Conservation (phyloP, 2,329 filamentous ascomycete species). For the Pezicula carpinea region DNA sequence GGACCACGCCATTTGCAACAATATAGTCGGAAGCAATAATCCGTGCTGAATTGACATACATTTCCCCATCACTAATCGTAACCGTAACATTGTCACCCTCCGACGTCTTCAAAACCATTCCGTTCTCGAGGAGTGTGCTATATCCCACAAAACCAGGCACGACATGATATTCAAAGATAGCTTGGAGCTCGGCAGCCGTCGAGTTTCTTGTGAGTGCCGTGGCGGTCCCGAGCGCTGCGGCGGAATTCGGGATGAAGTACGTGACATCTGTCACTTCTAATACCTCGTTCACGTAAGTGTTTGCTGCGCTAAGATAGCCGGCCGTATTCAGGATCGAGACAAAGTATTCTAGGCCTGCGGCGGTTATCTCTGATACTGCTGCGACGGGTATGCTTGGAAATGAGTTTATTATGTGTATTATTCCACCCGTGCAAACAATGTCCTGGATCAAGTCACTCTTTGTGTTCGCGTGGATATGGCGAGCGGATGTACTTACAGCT, state of each 20-base stretch:
- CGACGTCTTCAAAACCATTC: slow-evolving; percentile 31
- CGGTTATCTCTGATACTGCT: slow-evolving; percentile 8
- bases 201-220: slow-evolving; percentile 6
- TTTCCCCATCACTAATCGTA: slow-evolving; percentile 33
- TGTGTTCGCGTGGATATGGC: background rate
- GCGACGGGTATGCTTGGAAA: slow-evolving; percentile 40
- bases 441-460: slow-evolving; percentile 32
- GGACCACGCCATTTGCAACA: slow-evolving; percentile 50
- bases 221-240: slow-evolving; percentile 11
- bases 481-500: slow-evolving; percentile 5
- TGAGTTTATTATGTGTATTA: slow-evolving; percentile 48
- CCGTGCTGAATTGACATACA: slow-evolving; percentile 48
- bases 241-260: slow-evolving; percentile 19
- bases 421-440: slow-evolving; percentile 48
- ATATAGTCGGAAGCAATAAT: slow-evolving; percentile 45
- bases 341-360: slow-evolving; percentile 11
- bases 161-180: slow-evolving; percentile 61
- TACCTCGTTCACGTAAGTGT: slow-evolving; percentile 10
- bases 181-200: slow-evolving; percentile 37
- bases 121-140: slow-evolving; percentile 38
- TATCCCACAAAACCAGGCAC: slow-evolving; percentile 51
- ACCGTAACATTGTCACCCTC: slow-evolving; percentile 46
- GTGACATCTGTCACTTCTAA: slow-evolving; percentile 15
- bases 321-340: slow-evolving; percentile 13
- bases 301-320: slow-evolving; percentile 9